phyloP scores from a whole-genome alignment of 2,329 filamentous ascomycete species.

The Aspergillus neoniger region DNA sequence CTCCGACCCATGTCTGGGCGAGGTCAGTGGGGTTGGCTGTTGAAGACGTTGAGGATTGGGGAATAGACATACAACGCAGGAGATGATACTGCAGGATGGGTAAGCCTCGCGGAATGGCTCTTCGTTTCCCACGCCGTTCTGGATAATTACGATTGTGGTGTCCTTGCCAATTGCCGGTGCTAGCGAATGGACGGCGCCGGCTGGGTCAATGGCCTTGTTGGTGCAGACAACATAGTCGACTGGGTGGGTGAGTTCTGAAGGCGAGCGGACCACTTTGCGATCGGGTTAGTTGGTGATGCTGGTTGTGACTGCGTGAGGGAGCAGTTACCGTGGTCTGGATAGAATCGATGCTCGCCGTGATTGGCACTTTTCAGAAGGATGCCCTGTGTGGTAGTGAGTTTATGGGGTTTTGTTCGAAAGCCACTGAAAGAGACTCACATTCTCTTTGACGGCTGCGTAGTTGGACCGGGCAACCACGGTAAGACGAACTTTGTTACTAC shows the following conservation, averaged over 20 bases:
- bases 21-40: not conserved
- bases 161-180: conserved; percentile 39
- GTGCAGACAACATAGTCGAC: conserved; percentile 44
- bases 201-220: conserved; percentile 47
- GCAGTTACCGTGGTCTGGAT: conserved; percentile 37
- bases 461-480: conserved; percentile 51
- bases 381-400: conserved; percentile 33
- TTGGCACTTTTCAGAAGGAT: conserved; percentile 46
- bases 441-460: conserved; percentile 44
- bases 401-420: too few species aligned
- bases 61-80: conserved; percentile 45
- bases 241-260: conserved; percentile 33
- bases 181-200: conserved; percentile 37
- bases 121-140: conserved; percentile 47
- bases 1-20: conserved; percentile 50
- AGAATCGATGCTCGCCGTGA: conserved; percentile 42
- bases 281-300: not conserved
- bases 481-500: conserved; percentile 42
- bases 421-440: too few species aligned
- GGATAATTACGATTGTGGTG: conserved; percentile 43
- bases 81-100: conserved; percentile 36
- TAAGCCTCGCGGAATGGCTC: conserved; percentile 40
- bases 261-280: conserved; percentile 40
- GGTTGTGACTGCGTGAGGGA: not conserved
- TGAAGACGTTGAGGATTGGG: not conserved